Percentiles rank a stretch among this genome's conserved stretches.
Evolutionary conservation across 1,284 basidiomycete species (phyloP).

Genomic region (Gastroboletus turbinatus): DNA sequence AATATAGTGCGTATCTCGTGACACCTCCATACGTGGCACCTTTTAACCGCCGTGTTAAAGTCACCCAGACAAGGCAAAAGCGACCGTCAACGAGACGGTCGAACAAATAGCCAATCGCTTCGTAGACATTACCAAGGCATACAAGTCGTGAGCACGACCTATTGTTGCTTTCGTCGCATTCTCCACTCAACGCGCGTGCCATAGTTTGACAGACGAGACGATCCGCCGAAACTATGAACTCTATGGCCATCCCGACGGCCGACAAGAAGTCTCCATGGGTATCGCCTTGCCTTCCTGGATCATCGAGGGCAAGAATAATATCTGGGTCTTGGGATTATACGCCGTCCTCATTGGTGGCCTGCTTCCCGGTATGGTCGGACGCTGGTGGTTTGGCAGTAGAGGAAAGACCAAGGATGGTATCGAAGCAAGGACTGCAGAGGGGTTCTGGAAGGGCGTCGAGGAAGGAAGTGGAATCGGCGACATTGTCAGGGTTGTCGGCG

Average conservation of each 20-base stretch:
- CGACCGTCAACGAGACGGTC: conserved; percentile 81
- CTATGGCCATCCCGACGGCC: conserved; percentile 96
- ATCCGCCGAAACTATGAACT: conserved; percentile 90
- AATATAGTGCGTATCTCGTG: conserved; percentile 63
- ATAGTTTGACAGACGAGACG: conserved; percentile 87
- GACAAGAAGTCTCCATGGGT: conserved; percentile 92
- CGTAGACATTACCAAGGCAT: conserved; percentile 95
- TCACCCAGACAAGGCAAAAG: conserved; percentile 96
- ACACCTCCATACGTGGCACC: not conserved
- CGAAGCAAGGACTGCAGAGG: conserved; percentile 79
- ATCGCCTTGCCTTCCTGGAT: conserved; percentile 97
- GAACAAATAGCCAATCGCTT: conserved; percentile 90
- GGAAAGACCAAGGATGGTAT: conserved; percentile 93
- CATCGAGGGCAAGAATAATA: conserved; percentile 88
- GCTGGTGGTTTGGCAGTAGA: conserved; percentile 97
- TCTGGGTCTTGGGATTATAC: conserved; percentile 89
- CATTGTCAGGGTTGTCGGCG: conserved; percentile 73
- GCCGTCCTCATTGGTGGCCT: conserved; percentile 85
- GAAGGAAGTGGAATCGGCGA: conserved; percentile 81
- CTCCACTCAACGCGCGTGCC: not conserved
- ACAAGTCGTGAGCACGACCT: conserved; percentile 74
- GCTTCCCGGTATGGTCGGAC: conserved; percentile 76
- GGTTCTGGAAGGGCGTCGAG: conserved; percentile 85
- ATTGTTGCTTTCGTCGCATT: not conserved
- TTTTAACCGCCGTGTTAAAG: conserved; percentile 41